A percentile compares a stretch with the other conserved stretches of the same genome.
Conservation (phyloP, 495 filamentous ascomycete species). For the Halenospora varia region DNA sequence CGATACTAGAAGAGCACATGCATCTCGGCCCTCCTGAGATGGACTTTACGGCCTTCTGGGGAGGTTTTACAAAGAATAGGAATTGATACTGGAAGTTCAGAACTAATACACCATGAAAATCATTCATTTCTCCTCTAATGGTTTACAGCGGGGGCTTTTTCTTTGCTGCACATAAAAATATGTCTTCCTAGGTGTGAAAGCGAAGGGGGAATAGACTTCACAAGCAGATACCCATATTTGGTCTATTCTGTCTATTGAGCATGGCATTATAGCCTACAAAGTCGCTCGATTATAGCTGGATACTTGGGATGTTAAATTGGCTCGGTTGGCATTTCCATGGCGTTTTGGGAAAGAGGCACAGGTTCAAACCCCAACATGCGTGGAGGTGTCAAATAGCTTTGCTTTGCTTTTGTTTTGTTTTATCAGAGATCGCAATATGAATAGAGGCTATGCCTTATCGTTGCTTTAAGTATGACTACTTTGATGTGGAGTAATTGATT, state of each 20-base stretch:
- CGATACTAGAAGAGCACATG: slow-evolving; percentile 7
- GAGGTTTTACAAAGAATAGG: no score
- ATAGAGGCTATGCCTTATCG: background rate
- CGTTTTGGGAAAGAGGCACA: background rate
- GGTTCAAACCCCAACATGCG: background rate
- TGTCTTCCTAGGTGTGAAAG: background rate
- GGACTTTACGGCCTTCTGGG: no score
- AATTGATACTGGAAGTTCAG: no score
- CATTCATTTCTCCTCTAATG: background rate
- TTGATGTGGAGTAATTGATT: no score
- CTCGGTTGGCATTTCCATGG: background rate
- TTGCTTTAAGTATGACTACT: no score
- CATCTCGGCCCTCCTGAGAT: background rate
- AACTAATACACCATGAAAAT: background rate
- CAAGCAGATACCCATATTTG: background rate
- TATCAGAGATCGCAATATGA: background rate
- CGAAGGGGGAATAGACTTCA: background rate
- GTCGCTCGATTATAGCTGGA: background rate
- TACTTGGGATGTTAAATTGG: background rate
- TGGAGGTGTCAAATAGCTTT: background rate
- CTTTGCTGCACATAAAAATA: background rate
- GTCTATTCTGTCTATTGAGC: background rate
- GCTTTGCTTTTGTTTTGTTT: no score
- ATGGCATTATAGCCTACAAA: background rate
- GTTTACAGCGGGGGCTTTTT: background rate